Evolutionary conservation across 148 eudicot species (phyloP).

Genomic region (Selenicereus undatus): DNA sequence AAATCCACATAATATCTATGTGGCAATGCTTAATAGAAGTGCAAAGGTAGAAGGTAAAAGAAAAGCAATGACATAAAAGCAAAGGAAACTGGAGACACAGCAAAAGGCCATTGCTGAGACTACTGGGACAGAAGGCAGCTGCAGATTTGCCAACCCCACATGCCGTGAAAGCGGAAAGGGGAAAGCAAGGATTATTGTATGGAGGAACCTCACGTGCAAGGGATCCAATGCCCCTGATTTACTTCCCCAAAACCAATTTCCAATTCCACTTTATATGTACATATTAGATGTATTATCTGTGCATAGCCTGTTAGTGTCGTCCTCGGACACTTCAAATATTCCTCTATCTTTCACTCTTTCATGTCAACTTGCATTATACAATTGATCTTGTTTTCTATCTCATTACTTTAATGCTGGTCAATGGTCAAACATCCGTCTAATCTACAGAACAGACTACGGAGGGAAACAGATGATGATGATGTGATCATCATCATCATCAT

Average conservation of each 20-base stretch:
- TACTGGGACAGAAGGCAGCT: not conserved
- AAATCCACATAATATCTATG: constrained; percentile 15
- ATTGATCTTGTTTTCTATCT: constrained; percentile 9
- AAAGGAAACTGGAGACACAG: not conserved
- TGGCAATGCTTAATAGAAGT: not conserved
- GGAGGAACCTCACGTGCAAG: constrained; percentile 68
- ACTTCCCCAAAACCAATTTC: constrained; percentile 8
- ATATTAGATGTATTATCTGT: not conserved
- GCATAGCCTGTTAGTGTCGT: constrained; percentile 19
- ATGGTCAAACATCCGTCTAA: constrained; percentile 45
- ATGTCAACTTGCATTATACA: constrained; percentile 1
- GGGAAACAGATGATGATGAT: constrained; percentile 15
- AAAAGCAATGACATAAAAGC: constrained; percentile 1
- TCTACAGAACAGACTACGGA: not conserved
- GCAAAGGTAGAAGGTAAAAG: constrained; percentile 12
- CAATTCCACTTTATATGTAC: not conserved
- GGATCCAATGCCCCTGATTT: constrained; percentile 52
- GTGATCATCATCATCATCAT: constrained; percentile 17
- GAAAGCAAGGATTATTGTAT: constrained; percentile 20
- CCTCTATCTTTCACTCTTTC: constrained; percentile 21
- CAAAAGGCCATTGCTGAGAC: constrained; percentile 21
- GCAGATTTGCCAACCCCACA: constrained; percentile 38
- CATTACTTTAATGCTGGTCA: constrained; percentile 34
- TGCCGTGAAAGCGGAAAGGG: constrained; percentile 41
- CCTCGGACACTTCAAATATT: constrained; percentile 46